These are phyloP conservation scores for Trichosporon faecale DNA, from an alignment of 1,284 basidiomycete genomes.

Conservation along the genomic window DNA sequence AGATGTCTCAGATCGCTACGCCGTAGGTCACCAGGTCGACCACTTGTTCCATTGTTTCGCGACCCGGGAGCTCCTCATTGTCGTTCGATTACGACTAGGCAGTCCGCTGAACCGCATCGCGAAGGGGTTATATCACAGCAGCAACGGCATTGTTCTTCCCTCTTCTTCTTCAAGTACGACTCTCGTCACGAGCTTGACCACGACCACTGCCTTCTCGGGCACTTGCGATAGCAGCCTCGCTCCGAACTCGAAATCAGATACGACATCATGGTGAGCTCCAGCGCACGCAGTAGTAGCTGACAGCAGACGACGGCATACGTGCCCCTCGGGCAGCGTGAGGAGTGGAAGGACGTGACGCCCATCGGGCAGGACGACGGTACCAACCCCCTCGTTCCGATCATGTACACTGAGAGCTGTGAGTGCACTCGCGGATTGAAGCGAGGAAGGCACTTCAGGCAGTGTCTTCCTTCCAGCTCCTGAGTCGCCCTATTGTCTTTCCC, in stretches of 20 bases:
- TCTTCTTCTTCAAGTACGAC: not conserved
- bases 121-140: not conserved
- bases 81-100: not conserved
- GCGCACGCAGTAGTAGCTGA: not conserved
- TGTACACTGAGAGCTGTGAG: constrained; percentile 82
- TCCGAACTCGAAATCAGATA: not conserved
- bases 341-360: constrained; percentile 76
- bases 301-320: constrained; percentile 30
- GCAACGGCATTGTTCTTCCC: not conserved
- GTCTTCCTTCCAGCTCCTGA: too few species aligned
- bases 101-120: not conserved
- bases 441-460: not conserved
- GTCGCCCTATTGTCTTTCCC: too few species aligned
- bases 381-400: constrained; percentile 78
- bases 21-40: not conserved
- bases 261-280: not conserved
- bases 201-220: too few species aligned
- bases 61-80: not conserved
- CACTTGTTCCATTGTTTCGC: not conserved
- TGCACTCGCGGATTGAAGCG: not conserved
- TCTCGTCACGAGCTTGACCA: not conserved
- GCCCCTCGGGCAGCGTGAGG: constrained; percentile 63
- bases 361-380: constrained; percentile 73
- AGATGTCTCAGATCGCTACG: not conserved
- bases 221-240: not conserved